A percentile compares a stretch with the other conserved stretches of the same genome.
Evolutionary conservation across 257 asterid species (phyloP).

Genomic region (Penstemon barbatus): DNA sequence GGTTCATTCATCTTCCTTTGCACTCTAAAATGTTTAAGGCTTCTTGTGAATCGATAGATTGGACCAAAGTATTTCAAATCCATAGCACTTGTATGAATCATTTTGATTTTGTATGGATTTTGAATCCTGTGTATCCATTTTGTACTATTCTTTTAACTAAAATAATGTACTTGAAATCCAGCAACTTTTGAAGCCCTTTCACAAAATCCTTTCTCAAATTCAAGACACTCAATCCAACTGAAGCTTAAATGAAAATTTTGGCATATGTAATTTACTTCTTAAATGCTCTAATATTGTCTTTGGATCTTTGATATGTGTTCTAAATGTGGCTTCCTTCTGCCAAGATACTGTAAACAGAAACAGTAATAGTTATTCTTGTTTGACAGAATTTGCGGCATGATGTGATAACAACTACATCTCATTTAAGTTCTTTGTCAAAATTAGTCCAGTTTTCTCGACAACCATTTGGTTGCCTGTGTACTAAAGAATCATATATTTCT

Average conservation of each 20-base stretch:
- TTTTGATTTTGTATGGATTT: too few relatives aligned
- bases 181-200: too few relatives aligned
- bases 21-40: not conserved
- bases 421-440: not conserved
- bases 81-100: too few relatives aligned
- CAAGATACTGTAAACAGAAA: constrained; percentile 5
- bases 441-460: not conserved
- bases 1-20: constrained; percentile 7
- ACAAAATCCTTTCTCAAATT: too few relatives aligned
- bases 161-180: too few relatives aligned
- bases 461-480: not conserved
- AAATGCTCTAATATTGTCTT: not conserved
- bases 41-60: too few relatives aligned
- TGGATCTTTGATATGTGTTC: constrained; percentile 3
- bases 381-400: not conserved
- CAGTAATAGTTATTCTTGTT: not conserved
- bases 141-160: too few relatives aligned
- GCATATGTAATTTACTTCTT: not conserved
- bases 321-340: not conserved
- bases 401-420: not conserved
- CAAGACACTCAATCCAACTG: too few relatives aligned
- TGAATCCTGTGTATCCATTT: too few relatives aligned
- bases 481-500: not conserved
- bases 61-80: too few relatives aligned
- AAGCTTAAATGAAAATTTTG: not conserved